Percentiles rank a stretch among this genome's conserved stretches.
phyloP scores from a whole-genome alignment of 2,329 filamentous ascomycete genomes.

The Arthrobotrys pseudoclavata region DNA sequence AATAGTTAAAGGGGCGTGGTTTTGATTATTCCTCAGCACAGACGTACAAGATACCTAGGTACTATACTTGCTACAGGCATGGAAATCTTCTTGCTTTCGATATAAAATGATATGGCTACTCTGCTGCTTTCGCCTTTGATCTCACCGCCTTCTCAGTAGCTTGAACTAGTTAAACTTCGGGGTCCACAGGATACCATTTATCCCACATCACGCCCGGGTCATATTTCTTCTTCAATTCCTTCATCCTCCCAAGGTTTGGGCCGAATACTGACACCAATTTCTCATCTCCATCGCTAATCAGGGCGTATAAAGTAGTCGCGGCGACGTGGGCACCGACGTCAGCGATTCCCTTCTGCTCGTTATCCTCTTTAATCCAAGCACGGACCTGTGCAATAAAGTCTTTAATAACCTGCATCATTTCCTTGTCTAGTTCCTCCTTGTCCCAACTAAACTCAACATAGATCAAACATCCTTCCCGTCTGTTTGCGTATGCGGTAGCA shows the following conservation, averaged over 20 bases:
- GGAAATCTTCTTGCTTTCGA: not conserved
- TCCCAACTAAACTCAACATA: conserved; percentile 48
- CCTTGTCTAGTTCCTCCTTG: conserved; percentile 35
- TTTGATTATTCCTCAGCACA: conserved; percentile 6
- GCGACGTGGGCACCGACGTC: conserved; percentile 49
- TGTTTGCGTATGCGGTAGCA: conserved; percentile 54
- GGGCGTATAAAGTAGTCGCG: conserved; percentile 56
- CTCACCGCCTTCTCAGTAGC: no score
- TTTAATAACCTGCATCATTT: conserved; percentile 27
- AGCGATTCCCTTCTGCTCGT: conserved; percentile 44
- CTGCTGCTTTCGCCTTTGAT: no score
- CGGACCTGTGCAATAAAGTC: conserved; percentile 25
- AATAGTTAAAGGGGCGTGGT: conserved; percentile 60
- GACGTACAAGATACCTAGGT: not conserved
- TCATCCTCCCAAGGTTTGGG: conserved; percentile 65
- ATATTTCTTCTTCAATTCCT: conserved; percentile 69
- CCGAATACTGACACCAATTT: conserved; percentile 53
- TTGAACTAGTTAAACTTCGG: conserved; percentile 1
- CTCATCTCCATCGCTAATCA: conserved; percentile 50
- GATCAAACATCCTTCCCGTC: conserved; percentile 37
- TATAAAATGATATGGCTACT: not conserved
- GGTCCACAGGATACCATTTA: conserved; percentile 67
- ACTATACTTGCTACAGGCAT: not conserved
- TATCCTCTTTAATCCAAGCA: conserved; percentile 29
- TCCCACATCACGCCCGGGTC: conserved; percentile 69